Base-by-base conservation (phyloP, 2,329 filamentous ascomycete genomes). In the Xylaria hypoxylon region DNA sequence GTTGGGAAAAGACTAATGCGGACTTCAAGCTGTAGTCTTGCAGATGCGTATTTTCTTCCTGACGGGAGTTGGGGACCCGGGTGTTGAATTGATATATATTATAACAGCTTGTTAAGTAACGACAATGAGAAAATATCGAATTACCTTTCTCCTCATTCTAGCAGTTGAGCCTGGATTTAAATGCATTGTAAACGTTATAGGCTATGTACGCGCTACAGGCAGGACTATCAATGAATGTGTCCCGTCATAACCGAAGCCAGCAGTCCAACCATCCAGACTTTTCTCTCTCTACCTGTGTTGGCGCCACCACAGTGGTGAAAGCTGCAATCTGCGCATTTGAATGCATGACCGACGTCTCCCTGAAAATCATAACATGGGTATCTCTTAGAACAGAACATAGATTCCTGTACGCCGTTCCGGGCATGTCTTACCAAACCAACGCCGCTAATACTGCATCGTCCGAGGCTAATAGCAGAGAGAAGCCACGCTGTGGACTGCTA, bases 21-120 rank as follows among this genome's bases (percentile, higher is more conserved):
- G 91, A 94, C 75, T 95, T 96, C 74, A 96, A 96, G 78, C 80
- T 96, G 50, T 94, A 71, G 62, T 33, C n/a, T 38, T 59, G 19
- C 8, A 31, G 35, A 40, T 31, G 26, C 2, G n/a, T 33, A 8
- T 1, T 38, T 19, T 33, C 45, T 42, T 52, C 31, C 5, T 47
- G n/a, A 26, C n/a, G 28, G n/a, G 15, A 24, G 24, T 47, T 24
- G 1, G 26, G 33, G 17, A 47, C 11, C 8, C 28, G 8, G 31
- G 31, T 33, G 38, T 8, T 5, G 31, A 6, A 17, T 15, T 19
- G 26, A 8, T 33, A 26, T 7, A 24, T 50, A 24, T 22, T 24
- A 17, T 22, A n/a, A 47, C n/a, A 10, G 17, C n/a, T n/a, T 31
- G n/a, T 3, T 17, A 35, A 60, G 42, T 48, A 11, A 38, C n/a